A percentile compares a stretch with the other conserved stretches of the same genome.
Evolutionary conservation across 1,284 basidiomycete species (phyloP).

Genomic region (Melampsora larici-populina): DNA sequence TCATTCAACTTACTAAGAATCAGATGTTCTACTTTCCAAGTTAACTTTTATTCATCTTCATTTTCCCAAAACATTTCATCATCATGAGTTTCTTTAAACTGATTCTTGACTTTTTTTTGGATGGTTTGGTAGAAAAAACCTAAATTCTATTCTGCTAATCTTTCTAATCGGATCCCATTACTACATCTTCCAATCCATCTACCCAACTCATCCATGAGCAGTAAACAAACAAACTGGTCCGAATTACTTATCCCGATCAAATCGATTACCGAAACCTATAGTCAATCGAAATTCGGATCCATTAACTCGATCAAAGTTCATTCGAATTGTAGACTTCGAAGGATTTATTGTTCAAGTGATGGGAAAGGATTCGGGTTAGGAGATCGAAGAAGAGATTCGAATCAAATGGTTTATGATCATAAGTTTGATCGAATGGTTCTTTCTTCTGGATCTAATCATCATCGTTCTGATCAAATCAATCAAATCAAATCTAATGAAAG

Average conservation of each 20-base stretch:
- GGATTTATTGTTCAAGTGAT: slow-evolving; percentile 31
- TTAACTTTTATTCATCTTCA: slow-evolving; percentile 1
- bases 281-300: slow-evolving; percentile 13
- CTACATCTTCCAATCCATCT: slow-evolving; percentile 12
- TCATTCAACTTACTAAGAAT: slow-evolving; percentile 3
- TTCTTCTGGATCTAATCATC: too few species aligned
- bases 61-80: background rate
- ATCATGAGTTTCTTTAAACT: too few species aligned
- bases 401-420: too few species aligned
- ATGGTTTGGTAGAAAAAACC: slow-evolving; percentile 12
- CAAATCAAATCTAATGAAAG: too few species aligned
- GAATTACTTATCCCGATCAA: slow-evolving; percentile 12
- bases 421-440: too few species aligned
- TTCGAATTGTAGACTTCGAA: slow-evolving; percentile 17
- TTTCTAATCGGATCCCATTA: background rate
- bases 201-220: background rate
- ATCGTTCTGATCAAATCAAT: too few species aligned
- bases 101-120: too few species aligned
- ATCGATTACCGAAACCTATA: background rate
- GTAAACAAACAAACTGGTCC: slow-evolving; percentile 26
- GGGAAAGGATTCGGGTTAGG: background rate
- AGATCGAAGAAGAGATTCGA: too few species aligned
- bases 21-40: slow-evolving; percentile 39
- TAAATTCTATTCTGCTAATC: background rate
- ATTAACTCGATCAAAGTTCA: slow-evolving; percentile 19